These are phyloP conservation scores for Erucastrum elatum DNA, from an alignment of 345 rosid genomes.

Conservation along the genomic window DNA sequence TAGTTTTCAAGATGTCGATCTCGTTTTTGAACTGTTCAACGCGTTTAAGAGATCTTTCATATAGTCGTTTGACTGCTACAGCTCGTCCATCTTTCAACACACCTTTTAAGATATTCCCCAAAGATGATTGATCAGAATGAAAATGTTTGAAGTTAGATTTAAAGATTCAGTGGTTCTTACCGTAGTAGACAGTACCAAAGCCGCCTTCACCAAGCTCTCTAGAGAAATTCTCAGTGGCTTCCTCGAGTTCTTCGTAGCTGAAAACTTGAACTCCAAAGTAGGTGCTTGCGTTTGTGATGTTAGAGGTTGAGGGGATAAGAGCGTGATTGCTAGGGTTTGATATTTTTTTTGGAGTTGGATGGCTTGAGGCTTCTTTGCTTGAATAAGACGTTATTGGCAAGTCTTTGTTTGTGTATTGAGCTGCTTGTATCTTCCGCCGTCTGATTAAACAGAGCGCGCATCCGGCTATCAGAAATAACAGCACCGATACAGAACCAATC, in stretches of 20 bases:
- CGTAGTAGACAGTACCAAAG: conserved; percentile 79
- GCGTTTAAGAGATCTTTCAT: conserved; percentile 58
- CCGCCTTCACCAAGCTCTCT: conserved; percentile 93
- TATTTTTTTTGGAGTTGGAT: conserved; percentile 41
- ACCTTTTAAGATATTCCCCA: conserved; percentile 42
- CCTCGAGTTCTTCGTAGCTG: conserved; percentile 66
- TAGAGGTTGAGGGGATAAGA: conserved; percentile 46
- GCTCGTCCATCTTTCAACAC: conserved; percentile 67
- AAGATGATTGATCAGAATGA: background rate
- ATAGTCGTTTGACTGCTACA: conserved; percentile 82
- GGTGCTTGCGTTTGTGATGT: conserved; percentile 49
- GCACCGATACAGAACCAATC: conserved; percentile 32
- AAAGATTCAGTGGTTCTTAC: conserved; percentile 38
- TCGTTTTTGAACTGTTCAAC: conserved; percentile 84
- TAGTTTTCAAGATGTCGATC: conserved; percentile 60
- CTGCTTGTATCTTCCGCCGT: conserved; percentile 41
- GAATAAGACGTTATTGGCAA: conserved; percentile 45
- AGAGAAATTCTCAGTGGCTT: conserved; percentile 77
- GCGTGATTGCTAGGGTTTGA: conserved; percentile 55
- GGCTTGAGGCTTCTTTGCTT: conserved; percentile 44
- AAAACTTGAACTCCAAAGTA: conserved; percentile 78
- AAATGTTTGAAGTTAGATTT: background rate
- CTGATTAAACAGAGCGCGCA: conserved; percentile 14
- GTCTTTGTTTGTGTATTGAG: conserved; percentile 42
- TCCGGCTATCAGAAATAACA: conserved; percentile 20